Evolutionary conservation across 768 basidiomycete genomes (phyloP).

Genomic region (Tephrocybe sp.): DNA sequence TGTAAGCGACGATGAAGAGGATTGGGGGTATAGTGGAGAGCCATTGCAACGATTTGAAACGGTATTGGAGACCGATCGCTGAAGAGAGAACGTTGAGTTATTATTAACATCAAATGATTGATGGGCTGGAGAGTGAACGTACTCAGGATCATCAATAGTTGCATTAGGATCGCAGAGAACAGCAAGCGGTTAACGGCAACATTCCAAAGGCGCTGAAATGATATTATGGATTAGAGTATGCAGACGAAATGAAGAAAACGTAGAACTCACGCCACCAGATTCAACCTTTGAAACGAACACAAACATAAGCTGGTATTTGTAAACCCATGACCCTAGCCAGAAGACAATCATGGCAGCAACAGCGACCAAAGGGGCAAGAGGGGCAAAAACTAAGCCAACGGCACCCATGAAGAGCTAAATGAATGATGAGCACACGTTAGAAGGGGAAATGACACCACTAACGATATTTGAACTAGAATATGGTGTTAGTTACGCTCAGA

Average conservation of each 20-base stretch:
- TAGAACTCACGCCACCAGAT: conserved; percentile 78
- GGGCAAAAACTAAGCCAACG: conserved; percentile 93
- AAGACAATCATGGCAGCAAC: conserved; percentile 82
- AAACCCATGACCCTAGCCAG: conserved; percentile 84
- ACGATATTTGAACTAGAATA: conserved; percentile 53
- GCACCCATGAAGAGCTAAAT: conserved; percentile 80
- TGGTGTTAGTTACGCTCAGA: conserved; percentile 8
- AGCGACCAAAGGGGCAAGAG: conserved; percentile 86
- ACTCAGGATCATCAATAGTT: conserved; percentile 84
- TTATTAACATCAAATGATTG: conserved; percentile 7
- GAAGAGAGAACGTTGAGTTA: neutral
- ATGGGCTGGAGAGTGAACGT: conserved; percentile 26
- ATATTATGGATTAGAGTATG: conserved; percentile 3
- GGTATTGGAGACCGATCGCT: conserved; percentile 86
- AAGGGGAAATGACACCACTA: conserved; percentile 21
- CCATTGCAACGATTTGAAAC: conserved; percentile 76
- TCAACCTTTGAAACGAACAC: conserved; percentile 88
- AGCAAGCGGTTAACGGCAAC: conserved; percentile 89
- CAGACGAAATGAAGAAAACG: neutral
- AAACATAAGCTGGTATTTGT: conserved; percentile 98
- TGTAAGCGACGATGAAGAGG: conserved; percentile 76
- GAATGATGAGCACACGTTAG: neutral
- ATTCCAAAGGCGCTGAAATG: conserved; percentile 82
- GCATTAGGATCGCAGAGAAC: conserved; percentile 80
- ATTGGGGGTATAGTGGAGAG: conserved; percentile 84